phyloP scores from a whole-genome alignment of 306 rosid genomes.

The Cucurbita ficifolia region DNA sequence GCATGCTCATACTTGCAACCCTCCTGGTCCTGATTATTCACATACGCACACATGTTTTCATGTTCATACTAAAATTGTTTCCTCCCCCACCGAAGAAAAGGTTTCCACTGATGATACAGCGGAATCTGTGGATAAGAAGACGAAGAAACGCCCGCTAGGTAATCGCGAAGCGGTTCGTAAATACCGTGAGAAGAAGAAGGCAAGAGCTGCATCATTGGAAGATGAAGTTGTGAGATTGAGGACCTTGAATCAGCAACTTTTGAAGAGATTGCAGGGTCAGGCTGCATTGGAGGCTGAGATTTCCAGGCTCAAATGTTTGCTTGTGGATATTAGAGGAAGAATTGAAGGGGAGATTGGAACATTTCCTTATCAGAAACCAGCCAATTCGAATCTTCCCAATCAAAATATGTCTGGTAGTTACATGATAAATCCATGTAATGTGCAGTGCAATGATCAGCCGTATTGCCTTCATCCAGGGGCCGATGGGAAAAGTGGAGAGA shows the following conservation, averaged over 20 bases:
- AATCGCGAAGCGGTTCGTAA: conserved; percentile 88
- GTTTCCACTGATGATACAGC: conserved; percentile 64
- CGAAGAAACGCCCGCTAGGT: conserved; percentile 60
- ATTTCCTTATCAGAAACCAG: conserved; percentile 72
- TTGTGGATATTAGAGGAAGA: conserved; percentile 95
- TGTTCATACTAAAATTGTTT: conserved; percentile 75
- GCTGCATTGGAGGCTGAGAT: conserved; percentile 84
- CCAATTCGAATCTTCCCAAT: conserved; percentile 20
- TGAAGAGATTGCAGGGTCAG: conserved; percentile 80
- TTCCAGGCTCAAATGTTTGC: conserved; percentile 82
- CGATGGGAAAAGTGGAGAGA: conserved; percentile 45
- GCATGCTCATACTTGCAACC: conserved; percentile 96
- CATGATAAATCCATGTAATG: conserved; percentile 69
- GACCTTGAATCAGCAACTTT: conserved; percentile 63
- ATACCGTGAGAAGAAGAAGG: conserved; percentile 95
- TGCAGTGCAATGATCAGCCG: conserved; percentile 69
- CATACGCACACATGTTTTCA: conserved; percentile 96
- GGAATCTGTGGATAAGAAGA: conserved; percentile 60
- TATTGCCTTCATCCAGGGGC: conserved; percentile 51
- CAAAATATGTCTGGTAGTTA: conserved; percentile 30
- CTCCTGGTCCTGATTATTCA: conserved; percentile 83
- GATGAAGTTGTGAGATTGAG: conserved; percentile 77
- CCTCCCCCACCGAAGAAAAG: conserved; percentile 50
- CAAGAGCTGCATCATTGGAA: conserved; percentile 73
- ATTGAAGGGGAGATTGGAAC: conserved; percentile 93